Percentiles rank a stretch among this genome's conserved stretches.
These are phyloP conservation scores for Thozetella sp. DNA, from an alignment of 495 filamentous ascomycete species.

Conservation along the genomic window DNA sequence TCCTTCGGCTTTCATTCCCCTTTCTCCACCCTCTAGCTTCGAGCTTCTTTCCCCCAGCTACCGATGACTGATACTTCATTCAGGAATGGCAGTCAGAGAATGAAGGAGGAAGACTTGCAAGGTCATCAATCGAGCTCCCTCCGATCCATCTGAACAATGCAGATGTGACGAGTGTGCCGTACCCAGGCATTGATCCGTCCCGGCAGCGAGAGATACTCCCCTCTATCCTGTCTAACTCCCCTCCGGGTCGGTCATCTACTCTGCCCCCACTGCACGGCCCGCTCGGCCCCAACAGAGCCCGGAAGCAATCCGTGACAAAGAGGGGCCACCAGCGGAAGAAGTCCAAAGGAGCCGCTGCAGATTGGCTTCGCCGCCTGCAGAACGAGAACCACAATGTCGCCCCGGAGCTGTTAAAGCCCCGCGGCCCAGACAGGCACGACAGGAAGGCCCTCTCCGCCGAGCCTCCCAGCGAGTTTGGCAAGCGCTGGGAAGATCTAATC, in stretches of 20 bases:
- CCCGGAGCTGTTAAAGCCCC: conserved; percentile 57
- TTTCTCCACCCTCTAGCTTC: neutral
- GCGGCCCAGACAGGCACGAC: conserved; percentile 71
- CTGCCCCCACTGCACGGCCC: conserved; percentile 77
- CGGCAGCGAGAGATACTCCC: conserved; percentile 74
- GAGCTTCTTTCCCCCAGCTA: conserved; percentile 7
- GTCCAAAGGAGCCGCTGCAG: conserved; percentile 60
- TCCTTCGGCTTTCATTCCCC: neutral
- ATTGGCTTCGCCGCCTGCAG: conserved; percentile 52
- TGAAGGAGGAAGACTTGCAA: conserved; percentile 56
- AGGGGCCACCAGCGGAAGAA: conserved; percentile 75
- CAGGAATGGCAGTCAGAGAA: conserved; percentile 76
- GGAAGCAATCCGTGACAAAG: conserved; percentile 84
- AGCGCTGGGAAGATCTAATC: conserved; percentile 92
- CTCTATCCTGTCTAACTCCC: conserved; percentile 78
- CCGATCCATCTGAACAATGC: conserved; percentile 60
- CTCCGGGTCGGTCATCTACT: conserved; percentile 84
- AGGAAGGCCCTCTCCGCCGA: conserved; percentile 85
- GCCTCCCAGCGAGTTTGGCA: conserved; percentile 75
- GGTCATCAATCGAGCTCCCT: conserved; percentile 72
- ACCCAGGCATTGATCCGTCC: conserved; percentile 61
- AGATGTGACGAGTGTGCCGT: conserved; percentile 71
- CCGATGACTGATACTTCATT: conserved; percentile 17
- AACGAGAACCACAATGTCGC: conserved; percentile 29
- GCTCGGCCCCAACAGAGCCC: conserved; percentile 62